phyloP scores from a whole-genome alignment of 495 filamentous ascomycete genomes.

The Aspergillus kassunensis region DNA sequence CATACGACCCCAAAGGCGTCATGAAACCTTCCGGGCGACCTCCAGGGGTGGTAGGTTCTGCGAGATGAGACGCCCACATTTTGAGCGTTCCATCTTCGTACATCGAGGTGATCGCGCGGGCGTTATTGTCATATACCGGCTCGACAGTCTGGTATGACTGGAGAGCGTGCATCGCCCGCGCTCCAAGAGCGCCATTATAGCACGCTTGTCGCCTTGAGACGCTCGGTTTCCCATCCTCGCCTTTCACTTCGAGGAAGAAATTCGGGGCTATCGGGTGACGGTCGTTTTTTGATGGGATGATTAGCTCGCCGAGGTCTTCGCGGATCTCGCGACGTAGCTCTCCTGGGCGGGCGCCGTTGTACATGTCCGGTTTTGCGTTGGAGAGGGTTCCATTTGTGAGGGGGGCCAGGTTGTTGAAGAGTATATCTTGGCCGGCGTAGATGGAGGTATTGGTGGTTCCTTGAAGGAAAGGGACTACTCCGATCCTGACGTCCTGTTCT shows the following conservation, averaged over 20 bases:
- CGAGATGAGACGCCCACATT: too few species aligned
- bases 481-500: too few species aligned
- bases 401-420: neutral
- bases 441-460: too few species aligned
- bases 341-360: neutral
- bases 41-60: too few species aligned
- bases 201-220: neutral
- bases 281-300: neutral
- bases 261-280: neutral
- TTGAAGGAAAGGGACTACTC: too few species aligned
- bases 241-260: neutral
- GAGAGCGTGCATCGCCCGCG: neutral
- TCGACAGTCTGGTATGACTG: neutral
- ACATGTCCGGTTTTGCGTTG: neutral
- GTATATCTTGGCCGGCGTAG: too few species aligned
- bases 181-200: neutral
- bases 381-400: neutral
- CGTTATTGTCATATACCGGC: too few species aligned
- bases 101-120: too few species aligned
- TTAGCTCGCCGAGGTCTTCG: neutral
- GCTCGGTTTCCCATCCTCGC: neutral
- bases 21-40: too few species aligned
- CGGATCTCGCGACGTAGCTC: neutral
- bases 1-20: neutral
- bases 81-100: too few species aligned